Percentiles rank a stretch among this genome's conserved stretches.
Evolutionary conservation across 768 basidiomycete species (phyloP).

Genomic region (Phylloporus rhodoxanthus): DNA sequence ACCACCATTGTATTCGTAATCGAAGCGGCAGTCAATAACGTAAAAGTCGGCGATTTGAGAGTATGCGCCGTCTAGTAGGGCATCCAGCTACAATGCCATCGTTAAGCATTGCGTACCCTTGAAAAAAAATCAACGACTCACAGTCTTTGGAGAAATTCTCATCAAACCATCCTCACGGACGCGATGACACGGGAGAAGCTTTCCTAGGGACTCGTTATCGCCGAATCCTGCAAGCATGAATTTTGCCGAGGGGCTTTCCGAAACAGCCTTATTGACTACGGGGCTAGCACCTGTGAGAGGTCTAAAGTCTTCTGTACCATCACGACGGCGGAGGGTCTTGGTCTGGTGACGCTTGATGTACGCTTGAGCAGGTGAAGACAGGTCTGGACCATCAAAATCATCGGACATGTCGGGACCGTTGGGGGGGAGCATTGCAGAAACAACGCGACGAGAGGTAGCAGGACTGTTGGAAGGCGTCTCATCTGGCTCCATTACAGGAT

Average conservation of each 20-base stretch:
- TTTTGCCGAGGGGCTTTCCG: constrained; percentile 55
- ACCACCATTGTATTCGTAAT: constrained; percentile 92
- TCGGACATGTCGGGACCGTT: constrained; percentile 43
- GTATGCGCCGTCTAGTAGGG: constrained; percentile 72
- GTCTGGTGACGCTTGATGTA: constrained; percentile 73
- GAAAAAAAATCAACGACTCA: constrained; percentile 34
- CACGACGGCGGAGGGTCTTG: constrained; percentile 71
- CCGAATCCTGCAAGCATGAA: constrained; percentile 71
- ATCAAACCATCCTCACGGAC: constrained; percentile 95
- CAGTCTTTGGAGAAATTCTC: constrained; percentile 77
- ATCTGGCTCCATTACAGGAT: constrained; percentile 34
- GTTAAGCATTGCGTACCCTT: background rate
- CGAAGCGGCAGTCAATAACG: constrained; percentile 95
- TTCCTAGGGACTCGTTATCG: constrained; percentile 88
- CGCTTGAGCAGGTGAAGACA: constrained; percentile 77
- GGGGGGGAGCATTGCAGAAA: constrained; percentile 62
- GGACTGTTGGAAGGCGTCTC: constrained; percentile 28
- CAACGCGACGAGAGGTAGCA: constrained; percentile 60
- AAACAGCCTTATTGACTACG: constrained; percentile 36
- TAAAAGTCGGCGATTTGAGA: constrained; percentile 61
- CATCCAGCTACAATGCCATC: constrained; percentile 53
- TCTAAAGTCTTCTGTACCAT: constrained; percentile 77
- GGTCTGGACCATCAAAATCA: constrained; percentile 52
- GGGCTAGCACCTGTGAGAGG: constrained; percentile 66
- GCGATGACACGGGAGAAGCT: constrained; percentile 88